phyloP scores from a whole-genome alignment of 805 yeast species.

The Wilhelminamyces savonicus region DNA sequence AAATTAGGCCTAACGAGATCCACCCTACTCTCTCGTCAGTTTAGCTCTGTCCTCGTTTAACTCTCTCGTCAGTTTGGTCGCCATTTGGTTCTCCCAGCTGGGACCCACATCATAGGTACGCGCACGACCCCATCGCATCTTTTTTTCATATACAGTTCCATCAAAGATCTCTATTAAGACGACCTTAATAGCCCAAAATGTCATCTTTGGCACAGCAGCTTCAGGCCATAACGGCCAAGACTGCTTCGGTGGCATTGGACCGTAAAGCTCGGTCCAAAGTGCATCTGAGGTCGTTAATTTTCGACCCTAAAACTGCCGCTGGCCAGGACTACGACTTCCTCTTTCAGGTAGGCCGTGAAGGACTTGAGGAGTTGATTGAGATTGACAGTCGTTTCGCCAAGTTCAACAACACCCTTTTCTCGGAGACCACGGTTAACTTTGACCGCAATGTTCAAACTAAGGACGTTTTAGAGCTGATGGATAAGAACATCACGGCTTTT shows the following conservation, averaged over 20 bases:
- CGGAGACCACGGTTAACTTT: conserved; percentile 70
- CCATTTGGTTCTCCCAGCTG: too few relatives aligned
- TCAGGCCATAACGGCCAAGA: conserved; percentile 56
- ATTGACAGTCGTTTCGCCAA: conserved; percentile 70
- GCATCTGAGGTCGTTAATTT: conserved; percentile 84
- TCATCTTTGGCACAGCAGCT: conserved; percentile 77
- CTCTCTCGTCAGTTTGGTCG: too few relatives aligned
- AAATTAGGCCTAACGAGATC: too few relatives aligned
- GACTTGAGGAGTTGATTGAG: conserved; percentile 62
- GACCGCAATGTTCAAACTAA: conserved; percentile 79
- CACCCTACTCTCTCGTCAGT: too few relatives aligned
- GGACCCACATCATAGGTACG: too few relatives aligned
- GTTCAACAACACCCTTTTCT: conserved; percentile 70
- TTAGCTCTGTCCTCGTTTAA: too few relatives aligned
- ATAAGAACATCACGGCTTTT: conserved; percentile 69
- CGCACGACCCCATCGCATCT: too few relatives aligned
- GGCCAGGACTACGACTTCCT: conserved; percentile 88
- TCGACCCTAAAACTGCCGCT: conserved; percentile 84
- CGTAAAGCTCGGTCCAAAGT: conserved; percentile 80
- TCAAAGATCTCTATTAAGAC: conserved; percentile 1
- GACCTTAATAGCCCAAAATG: too few relatives aligned
- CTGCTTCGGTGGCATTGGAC: conserved; percentile 72
- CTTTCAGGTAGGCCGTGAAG: conserved; percentile 65
- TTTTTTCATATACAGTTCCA: too few relatives aligned
- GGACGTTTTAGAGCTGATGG: conserved; percentile 70